These are phyloP conservation scores for Physaria fendleri DNA, from an alignment of 345 rosid species.

Conservation along the genomic window DNA sequence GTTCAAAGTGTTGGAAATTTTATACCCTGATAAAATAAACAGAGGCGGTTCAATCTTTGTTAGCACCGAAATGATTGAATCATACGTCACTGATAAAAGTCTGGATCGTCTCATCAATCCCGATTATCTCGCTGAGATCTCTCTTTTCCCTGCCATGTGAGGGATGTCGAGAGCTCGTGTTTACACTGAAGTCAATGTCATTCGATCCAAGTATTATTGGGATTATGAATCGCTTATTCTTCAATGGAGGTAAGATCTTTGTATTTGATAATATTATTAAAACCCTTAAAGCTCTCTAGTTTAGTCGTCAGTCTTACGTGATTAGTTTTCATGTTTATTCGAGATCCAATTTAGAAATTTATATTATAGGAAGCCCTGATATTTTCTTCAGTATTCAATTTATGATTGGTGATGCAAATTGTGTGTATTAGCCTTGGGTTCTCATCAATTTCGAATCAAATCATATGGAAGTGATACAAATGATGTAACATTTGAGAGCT, in stretches of 20 bases:
- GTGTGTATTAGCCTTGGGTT: background rate
- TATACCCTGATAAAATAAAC: too few relatives aligned
- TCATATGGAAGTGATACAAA: background rate
- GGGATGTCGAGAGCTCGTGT: slow-evolving; percentile 92
- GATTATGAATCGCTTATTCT: slow-evolving; percentile 79
- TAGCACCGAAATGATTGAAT: background rate
- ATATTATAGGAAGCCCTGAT: background rate
- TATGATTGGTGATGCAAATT: background rate
- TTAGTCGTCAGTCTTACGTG: background rate
- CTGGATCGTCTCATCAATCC: slow-evolving; percentile 7
- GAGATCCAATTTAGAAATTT: too few relatives aligned
- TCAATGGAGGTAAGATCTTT: slow-evolving; percentile 79
- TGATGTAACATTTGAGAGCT: background rate
- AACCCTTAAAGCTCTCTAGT: background rate
- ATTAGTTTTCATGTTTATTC: background rate
- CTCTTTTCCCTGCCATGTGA: slow-evolving; percentile 11
- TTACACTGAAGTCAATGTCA: slow-evolving; percentile 74
- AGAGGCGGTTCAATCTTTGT: too few relatives aligned
- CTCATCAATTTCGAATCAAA: background rate
- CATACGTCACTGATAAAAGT: background rate
- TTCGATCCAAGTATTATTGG: slow-evolving; percentile 93
- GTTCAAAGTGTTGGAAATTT: too few relatives aligned
- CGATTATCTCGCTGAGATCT: slow-evolving; percentile 21
- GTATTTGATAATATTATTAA: background rate
- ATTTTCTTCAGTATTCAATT: background rate